Conservation (phyloP, 177 flowering plant species). For the Vitis hybrid region DNA sequence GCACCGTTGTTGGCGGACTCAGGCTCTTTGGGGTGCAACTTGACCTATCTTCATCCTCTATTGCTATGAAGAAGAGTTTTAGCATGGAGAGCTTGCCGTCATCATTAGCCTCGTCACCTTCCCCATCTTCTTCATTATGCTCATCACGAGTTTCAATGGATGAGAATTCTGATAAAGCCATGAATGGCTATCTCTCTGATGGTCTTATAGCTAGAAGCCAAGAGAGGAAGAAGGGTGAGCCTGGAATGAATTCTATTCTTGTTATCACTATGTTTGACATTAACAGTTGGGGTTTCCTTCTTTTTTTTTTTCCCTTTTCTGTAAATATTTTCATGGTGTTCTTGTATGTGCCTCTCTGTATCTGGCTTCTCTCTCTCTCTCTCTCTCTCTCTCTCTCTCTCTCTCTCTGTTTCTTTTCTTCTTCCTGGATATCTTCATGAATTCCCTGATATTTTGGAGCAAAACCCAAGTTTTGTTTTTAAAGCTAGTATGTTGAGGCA, state of each 20-base stretch:
- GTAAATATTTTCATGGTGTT: not conserved
- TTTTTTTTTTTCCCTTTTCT: not conserved
- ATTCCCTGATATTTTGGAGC: not conserved
- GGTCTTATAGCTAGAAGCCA: slow-evolving; percentile 42
- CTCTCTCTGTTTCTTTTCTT: not conserved
- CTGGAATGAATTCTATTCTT: not conserved
- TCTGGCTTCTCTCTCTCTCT: too few relatives aligned
- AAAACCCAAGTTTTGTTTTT: not conserved
- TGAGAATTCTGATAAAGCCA: slow-evolving; percentile 32
- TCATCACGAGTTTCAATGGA: slow-evolving; percentile 30
- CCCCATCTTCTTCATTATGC: slow-evolving; percentile 39
- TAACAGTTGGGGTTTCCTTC: too few relatives aligned
- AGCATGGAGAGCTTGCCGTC: slow-evolving; percentile 69
- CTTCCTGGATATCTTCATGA: not conserved
- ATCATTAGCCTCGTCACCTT: slow-evolving; percentile 30
- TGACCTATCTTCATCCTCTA: slow-evolving; percentile 30
- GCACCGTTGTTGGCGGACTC: slow-evolving; percentile 33
- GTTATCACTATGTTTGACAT: not conserved
- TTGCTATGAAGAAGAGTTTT: slow-evolving; percentile 61
- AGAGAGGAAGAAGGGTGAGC: slow-evolving; percentile 68
- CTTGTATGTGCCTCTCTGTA: too few relatives aligned
- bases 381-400: not conserved
- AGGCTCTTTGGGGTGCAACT: slow-evolving; percentile 85
- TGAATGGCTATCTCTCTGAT: slow-evolving; percentile 61
- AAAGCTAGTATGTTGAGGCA: too few relatives aligned